Evolutionary conservation across 2,329 filamentous ascomycete genomes (phyloP).

Genomic region (Podosphaera fusca): DNA sequence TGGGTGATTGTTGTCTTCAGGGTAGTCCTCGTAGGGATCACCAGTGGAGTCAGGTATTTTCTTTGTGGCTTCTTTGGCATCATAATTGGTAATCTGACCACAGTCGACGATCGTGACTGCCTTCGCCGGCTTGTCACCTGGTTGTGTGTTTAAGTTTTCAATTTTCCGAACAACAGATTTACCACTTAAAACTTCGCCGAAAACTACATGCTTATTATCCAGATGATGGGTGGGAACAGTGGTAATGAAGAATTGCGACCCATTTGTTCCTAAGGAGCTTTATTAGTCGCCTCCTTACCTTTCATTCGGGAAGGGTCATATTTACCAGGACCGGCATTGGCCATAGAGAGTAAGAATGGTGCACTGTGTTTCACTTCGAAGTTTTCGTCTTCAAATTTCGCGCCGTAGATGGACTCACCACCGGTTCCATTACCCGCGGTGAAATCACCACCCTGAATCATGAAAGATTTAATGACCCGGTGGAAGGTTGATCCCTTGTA

Average conservation of each 20-base stretch:
- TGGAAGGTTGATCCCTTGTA: constrained; percentile 91
- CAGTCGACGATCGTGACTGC: constrained; percentile 62
- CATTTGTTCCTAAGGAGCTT: constrained; percentile 51
- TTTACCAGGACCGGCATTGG: constrained; percentile 78
- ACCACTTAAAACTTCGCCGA: constrained; percentile 78
- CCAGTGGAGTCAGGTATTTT: constrained; percentile 59
- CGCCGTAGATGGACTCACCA: constrained; percentile 90
- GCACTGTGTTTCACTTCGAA: constrained; percentile 80
- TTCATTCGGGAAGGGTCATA: background rate
- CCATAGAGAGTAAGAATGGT: constrained; percentile 90
- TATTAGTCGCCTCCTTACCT: background rate
- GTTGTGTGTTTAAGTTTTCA: constrained; percentile 56
- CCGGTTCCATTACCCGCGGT: constrained; percentile 85
- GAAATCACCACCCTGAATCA: constrained; percentile 97
- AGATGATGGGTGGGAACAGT: constrained; percentile 88
- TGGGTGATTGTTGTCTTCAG: constrained; percentile 50
- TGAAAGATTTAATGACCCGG: constrained; percentile 94
- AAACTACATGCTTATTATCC: constrained; percentile 92
- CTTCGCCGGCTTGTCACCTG: constrained; percentile 52
- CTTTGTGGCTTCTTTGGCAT: constrained; percentile 39
- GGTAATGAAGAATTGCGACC: constrained; percentile 95
- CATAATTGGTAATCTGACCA: constrained; percentile 57
- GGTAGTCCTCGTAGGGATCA: constrained; percentile 87
- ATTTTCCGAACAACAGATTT: constrained; percentile 80
- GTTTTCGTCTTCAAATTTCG: constrained; percentile 94